Conservation (phyloP, 2,329 filamentous ascomycete species). For the Fusarium oligoseptatum region DNA sequence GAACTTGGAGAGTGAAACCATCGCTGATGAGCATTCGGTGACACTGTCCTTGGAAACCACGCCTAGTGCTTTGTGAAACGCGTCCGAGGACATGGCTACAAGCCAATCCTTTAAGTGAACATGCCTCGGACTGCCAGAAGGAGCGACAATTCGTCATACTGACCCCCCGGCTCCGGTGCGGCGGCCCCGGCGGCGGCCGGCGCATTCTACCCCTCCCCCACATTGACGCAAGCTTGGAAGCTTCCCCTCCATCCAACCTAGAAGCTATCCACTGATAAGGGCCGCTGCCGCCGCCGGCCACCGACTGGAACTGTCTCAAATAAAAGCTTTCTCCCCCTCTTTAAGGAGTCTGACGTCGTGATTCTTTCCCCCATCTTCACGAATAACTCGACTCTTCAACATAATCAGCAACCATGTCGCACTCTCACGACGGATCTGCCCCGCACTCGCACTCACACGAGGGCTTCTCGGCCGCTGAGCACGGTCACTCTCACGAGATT, state of each 20-base stretch:
- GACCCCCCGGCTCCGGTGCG: neutral
- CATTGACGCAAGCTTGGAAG: slow-evolving; percentile 29
- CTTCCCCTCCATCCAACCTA: slow-evolving; percentile 18
- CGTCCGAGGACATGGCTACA: no score
- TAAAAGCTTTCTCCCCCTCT: slow-evolving; percentile 24
- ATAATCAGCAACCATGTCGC: slow-evolving; percentile 48
- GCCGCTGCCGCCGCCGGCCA: neutral
- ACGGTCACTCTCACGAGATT: slow-evolving; percentile 96
- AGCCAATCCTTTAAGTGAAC: no score
- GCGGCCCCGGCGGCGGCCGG: neutral
- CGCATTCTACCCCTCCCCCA: slow-evolving; percentile 21
- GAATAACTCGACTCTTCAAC: no score
- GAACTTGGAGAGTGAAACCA: neutral
- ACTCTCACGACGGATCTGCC: slow-evolving; percentile 67
- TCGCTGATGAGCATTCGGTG: neutral
- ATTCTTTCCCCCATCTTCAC: no score
- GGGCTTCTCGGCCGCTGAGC: slow-evolving; percentile 72
- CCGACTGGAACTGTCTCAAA: slow-evolving; percentile 17
- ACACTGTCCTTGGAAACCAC: neutral
- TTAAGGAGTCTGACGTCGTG: neutral
- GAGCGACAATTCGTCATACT: neutral
- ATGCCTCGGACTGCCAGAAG: neutral
- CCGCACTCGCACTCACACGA: slow-evolving; percentile 70
- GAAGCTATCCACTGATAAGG: slow-evolving; percentile 25
- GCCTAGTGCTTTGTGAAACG: no score